Base-by-base conservation (phyloP, 2,329 filamentous ascomycete genomes). In the Cladosporium sp. region DNA sequence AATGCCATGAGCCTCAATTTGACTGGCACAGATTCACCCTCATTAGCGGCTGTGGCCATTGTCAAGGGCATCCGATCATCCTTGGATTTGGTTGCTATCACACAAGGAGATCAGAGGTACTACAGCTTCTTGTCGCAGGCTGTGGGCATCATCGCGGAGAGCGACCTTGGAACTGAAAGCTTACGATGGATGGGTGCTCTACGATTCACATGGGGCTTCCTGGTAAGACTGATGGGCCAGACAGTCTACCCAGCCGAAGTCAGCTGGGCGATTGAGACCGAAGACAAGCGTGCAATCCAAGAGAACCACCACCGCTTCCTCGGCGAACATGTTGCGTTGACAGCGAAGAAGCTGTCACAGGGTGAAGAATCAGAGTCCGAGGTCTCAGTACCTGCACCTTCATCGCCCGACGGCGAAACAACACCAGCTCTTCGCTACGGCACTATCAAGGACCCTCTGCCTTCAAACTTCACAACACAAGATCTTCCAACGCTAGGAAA, bases 1-100 rank as follows among this genome's bases (percentile, higher is more conserved):
- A 99, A 99, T 72, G 94, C 90, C 20, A 89, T 97, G 85, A 89
- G 90, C 61, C 87, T 88, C 76, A 97, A 97, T 71, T 76, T 95
- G 47, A 91, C 90, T 64, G 94, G 93, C 4, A 92, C 91, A 0
- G 82, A 87, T 62, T 85, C 83, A 62, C 82, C 89, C 8, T 89
- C 85, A 59, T 72, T 90, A 45, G 91, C 92, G 0, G 90, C 93
- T 0, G 77, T 97, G 60, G 87, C 85, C 22, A 86, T 97, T 47
- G 83, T 97, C 67, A 99, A 99, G 72, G 93, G 91, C 10, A 75
- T 93, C 13, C 82, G 86, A n/a, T 94, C 87, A 10, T 86, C 90
- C 0, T 73, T 99, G 54, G 94, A 99, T 70, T 77, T 99, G 19
- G 83, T 91, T 58, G 96, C 91, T 45, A 80, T 99, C 60, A 96